Base-by-base conservation (phyloP, 2,329 filamentous ascomycete genomes). In the Botrytis medusae region DNA sequence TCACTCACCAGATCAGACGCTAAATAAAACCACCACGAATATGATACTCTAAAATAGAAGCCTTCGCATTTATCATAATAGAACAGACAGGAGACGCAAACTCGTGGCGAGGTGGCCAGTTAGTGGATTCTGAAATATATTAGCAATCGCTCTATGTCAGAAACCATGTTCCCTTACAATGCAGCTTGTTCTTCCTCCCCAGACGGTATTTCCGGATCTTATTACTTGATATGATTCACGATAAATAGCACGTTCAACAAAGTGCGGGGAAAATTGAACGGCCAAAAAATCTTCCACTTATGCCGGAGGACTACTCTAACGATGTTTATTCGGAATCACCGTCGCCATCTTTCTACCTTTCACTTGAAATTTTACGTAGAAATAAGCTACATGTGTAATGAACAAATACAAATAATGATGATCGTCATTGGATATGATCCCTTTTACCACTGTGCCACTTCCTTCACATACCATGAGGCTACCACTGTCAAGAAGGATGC, bases 371-470 rank as follows among this genome's bases (percentile, higher is more conserved):
- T 54, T 54, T 54, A 54, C 46, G 46, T 54, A 54, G 16, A 40
- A 32, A 68, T 51, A 29, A 22, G 46, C 46, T 44, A 22, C 25
- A 44, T 29, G 10, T 37, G 63, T n/a, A 20, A 40, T 22, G 34
- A n/a, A 14, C 5, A 22, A 68, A 40, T n/a, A 68, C 3, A 29
- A 54, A 54, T 22, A 18, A 51, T 42, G 46, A 54, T 22, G 32
- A 68, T 68, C 32, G 16, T 54, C 64, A 40, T 12, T 42, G 25
- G 9, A 20, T 29, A 42, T 29, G 14, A 40, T 16, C 22, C 25
- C 10, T 69, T 25, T 14, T 18, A 60, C 20, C 57, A 62, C 42
- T 62, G 32, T 71, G 69, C 65, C 65, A 68, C 65, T 42, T 68
- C 48, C 48, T 68, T 68, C 48, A 57, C 34, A 25, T 57, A 18